Evolutionary conservation across 441 rosid genomes (phyloP).

Genomic region (Francoa sonchifolia): DNA sequence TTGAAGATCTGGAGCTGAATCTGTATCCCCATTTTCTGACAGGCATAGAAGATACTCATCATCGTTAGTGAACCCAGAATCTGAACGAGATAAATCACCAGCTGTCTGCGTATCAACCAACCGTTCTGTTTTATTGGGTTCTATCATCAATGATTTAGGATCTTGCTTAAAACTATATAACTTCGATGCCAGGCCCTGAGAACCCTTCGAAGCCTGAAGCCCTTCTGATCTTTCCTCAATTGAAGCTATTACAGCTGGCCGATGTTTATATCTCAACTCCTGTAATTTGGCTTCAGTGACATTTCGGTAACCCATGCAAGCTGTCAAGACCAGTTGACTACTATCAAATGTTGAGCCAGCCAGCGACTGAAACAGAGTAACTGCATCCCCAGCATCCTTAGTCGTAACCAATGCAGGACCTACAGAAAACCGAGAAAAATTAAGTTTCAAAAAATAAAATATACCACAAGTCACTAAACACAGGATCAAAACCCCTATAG

Average conservation of each 20-base stretch:
- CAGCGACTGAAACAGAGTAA: slow-evolving; percentile 52
- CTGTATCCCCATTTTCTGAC: slow-evolving; percentile 23
- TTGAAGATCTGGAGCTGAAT: slow-evolving; percentile 52
- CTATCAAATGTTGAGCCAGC: slow-evolving; percentile 94
- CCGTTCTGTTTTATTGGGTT: slow-evolving; percentile 26
- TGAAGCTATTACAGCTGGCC: slow-evolving; percentile 66
- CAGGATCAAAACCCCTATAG: neutral
- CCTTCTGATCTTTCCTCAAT: slow-evolving; percentile 90
- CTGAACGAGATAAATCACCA: slow-evolving; percentile 12
- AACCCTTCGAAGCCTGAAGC: slow-evolving; percentile 79
- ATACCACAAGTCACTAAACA: neutral
- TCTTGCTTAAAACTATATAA: slow-evolving; percentile 76
- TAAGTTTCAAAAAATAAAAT: neutral
- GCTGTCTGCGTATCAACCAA: slow-evolving; percentile 16
- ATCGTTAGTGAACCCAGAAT: slow-evolving; percentile 14
- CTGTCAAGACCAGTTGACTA: slow-evolving; percentile 97
- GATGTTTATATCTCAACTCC: slow-evolving; percentile 80
- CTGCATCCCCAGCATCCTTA: slow-evolving; percentile 63
- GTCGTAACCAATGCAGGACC: slow-evolving; percentile 64
- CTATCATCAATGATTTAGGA: slow-evolving; percentile 47
- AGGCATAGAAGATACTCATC: slow-evolving; percentile 24
- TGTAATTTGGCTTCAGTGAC: slow-evolving; percentile 67
- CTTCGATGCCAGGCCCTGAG: slow-evolving; percentile 85
- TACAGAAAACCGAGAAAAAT: slow-evolving; percentile 10
- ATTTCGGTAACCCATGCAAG: slow-evolving; percentile 98